phyloP scores from a whole-genome alignment of 306 rosid genomes.

The Quercus mongolica region DNA sequence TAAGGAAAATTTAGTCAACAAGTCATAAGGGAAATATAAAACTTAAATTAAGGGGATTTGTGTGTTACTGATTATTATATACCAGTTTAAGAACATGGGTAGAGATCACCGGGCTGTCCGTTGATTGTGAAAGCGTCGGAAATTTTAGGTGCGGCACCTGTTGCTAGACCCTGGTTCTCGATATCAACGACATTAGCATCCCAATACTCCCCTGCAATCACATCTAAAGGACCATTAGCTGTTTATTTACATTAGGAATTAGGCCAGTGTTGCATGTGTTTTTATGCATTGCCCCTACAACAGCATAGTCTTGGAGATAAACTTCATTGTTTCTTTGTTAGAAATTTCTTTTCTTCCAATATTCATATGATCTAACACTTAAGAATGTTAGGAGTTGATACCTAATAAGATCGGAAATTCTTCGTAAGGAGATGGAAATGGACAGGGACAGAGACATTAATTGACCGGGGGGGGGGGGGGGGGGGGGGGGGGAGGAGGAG shows the following conservation, averaged over 20 bases:
- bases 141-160: background rate
- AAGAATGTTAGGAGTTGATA: background rate
- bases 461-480: no score
- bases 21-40: no score
- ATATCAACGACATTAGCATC: conserved; percentile 44
- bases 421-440: conserved; percentile 26
- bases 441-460: no score
- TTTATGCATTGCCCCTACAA: no score
- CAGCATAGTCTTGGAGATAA: no score
- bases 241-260: background rate
- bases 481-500: no score
- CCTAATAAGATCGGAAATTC: conserved; percentile 57
- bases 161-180: conserved; percentile 19
- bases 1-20: no score
- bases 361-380: no score
- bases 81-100: conserved; percentile 49
- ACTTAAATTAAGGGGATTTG: no score
- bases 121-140: conserved; percentile 68
- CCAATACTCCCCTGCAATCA: conserved; percentile 71
- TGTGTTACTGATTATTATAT: background rate
- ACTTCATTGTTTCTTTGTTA: no score
- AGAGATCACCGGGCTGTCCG: conserved; percentile 59
- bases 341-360: no score
- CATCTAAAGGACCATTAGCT: background rate
- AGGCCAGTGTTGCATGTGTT: background rate